Evolutionary conservation across 345 rosid species (phyloP).

Genomic region (Leavenworthia alabamica): DNA sequence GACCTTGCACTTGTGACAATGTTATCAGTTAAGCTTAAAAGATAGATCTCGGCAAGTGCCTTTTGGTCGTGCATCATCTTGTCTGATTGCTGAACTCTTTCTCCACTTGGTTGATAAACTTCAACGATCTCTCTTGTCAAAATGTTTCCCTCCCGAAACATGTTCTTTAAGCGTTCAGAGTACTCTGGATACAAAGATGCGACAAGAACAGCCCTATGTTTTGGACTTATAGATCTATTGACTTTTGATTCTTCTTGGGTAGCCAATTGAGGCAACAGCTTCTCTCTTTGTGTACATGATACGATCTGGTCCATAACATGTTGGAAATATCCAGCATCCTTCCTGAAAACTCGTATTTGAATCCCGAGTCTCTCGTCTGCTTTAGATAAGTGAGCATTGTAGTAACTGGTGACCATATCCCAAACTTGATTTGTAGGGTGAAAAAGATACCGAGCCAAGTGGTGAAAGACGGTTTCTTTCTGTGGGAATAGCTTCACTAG

Average conservation of each 20-base stretch:
- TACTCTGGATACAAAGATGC: conserved; percentile 30
- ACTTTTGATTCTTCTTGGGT: not conserved
- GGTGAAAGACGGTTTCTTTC: conserved; percentile 40
- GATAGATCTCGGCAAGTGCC: conserved; percentile 36
- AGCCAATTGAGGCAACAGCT: conserved; percentile 25
- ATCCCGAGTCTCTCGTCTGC: too few species aligned
- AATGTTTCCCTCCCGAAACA: conserved; percentile 11
- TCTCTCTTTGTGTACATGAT: too few species aligned
- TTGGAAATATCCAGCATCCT: too few species aligned
- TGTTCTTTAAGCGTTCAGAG: conserved; percentile 21
- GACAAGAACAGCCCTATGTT: conserved; percentile 31
- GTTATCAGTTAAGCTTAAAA: conserved; percentile 31
- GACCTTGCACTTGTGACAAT: too few species aligned
- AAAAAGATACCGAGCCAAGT: conserved; percentile 35
- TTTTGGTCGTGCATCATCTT: conserved; percentile 30
- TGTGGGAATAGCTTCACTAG: too few species aligned
- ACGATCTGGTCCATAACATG: too few species aligned
- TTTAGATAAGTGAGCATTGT: conserved; percentile 28
- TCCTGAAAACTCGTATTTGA: too few species aligned
- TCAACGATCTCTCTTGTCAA: conserved; percentile 30
- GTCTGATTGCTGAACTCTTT: conserved; percentile 23
- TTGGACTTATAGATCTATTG: not conserved
- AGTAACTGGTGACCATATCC: conserved; percentile 30
- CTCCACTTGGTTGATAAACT: conserved; percentile 38
- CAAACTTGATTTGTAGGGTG: conserved; percentile 39